phyloP scores from a whole-genome alignment of 2,329 filamentous ascomycete genomes.

The Arthroderma sp. region DNA sequence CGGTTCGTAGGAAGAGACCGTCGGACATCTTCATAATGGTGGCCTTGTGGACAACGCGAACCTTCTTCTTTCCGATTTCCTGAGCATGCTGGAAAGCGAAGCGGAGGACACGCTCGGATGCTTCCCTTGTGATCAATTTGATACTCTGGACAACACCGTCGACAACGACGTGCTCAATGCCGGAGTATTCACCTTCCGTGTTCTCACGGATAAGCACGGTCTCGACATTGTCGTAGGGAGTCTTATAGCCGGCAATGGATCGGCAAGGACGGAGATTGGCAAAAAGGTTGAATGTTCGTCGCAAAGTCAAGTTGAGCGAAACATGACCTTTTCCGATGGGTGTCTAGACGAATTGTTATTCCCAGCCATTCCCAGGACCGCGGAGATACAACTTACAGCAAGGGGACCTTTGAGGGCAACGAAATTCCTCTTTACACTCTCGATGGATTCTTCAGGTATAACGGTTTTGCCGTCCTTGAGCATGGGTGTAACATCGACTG shows the following conservation, averaged over 20 bases:
- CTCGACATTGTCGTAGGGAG: conserved; percentile 92
- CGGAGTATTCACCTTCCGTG: conserved; percentile 98
- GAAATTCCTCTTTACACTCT: conserved; percentile 88
- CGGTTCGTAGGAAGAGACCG: conserved; percentile 89
- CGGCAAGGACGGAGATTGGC: conserved; percentile 97
- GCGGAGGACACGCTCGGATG: conserved; percentile 86
- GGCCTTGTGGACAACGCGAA: conserved; percentile 97
- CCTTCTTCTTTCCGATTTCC: conserved; percentile 87
- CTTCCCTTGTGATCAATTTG: conserved; percentile 95
- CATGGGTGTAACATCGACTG: conserved; percentile 87
- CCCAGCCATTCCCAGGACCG: not conserved
- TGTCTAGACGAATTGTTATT: conserved; percentile 42
- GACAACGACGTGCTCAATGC: conserved; percentile 95
- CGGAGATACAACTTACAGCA: conserved; percentile 47
- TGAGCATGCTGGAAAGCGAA: conserved; percentile 98
- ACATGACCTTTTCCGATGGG: conserved; percentile 98
- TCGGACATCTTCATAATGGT: conserved; percentile 99
- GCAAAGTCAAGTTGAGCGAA: conserved; percentile 95
- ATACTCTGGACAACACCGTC: conserved; percentile 98
- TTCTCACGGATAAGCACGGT: conserved; percentile 98
- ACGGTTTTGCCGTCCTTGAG: conserved; percentile 91
- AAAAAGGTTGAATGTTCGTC: conserved; percentile 98
- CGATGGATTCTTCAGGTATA: conserved; percentile 84
- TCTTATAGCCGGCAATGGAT: conserved; percentile 95
- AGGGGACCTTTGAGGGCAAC: conserved; percentile 96